Percentiles rank a stretch among this genome's conserved stretches.
Conservation (phyloP, 2,329 filamentous ascomycete genomes). For the Lecanicillium sp. region DNA sequence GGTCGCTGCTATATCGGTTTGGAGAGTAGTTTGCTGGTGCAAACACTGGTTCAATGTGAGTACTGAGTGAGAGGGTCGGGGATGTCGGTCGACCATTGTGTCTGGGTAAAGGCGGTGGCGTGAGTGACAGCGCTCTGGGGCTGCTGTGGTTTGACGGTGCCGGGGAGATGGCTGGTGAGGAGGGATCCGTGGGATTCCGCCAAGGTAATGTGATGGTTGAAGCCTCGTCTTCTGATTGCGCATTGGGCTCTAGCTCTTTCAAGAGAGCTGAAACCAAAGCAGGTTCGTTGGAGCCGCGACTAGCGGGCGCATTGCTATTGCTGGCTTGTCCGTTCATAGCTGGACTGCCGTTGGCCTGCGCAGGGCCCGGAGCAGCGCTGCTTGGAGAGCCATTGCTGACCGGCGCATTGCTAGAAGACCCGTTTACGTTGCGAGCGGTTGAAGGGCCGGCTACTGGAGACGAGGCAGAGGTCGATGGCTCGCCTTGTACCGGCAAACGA, state of each 20-base stretch:
- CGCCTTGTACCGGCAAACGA: conserved; percentile 43
- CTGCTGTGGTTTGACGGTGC: conserved; percentile 56
- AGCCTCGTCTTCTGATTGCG: conserved; percentile 48
- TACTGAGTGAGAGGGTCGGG: conserved; percentile 58
- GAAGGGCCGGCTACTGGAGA: conserved; percentile 20
- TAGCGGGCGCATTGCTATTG: conserved; percentile 12
- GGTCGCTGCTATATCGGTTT: conserved; percentile 36
- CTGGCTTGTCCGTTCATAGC: background rate
- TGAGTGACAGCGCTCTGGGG: conserved; percentile 57
- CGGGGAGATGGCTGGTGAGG: conserved; percentile 60
- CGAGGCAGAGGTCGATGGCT: conserved; percentile 35
- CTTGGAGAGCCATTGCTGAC: background rate
- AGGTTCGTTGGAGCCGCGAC: conserved; percentile 41
- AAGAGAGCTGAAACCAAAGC: conserved; percentile 82
- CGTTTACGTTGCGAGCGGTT: conserved; percentile 2
- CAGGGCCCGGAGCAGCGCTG: conserved; percentile 8
- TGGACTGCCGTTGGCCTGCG: conserved; percentile 1
- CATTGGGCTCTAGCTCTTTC: conserved; percentile 72
- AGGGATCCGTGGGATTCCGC: conserved; percentile 25
- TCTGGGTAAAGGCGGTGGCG: conserved; percentile 57
- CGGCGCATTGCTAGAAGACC: background rate
- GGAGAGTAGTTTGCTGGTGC: conserved; percentile 69
- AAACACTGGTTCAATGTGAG: conserved; percentile 64
- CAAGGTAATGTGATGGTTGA: conserved; percentile 17
- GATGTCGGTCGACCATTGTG: conserved; percentile 50